phyloP scores from a whole-genome alignment of 106 monocot genomes.

The Alisma plantagoaquatica region DNA sequence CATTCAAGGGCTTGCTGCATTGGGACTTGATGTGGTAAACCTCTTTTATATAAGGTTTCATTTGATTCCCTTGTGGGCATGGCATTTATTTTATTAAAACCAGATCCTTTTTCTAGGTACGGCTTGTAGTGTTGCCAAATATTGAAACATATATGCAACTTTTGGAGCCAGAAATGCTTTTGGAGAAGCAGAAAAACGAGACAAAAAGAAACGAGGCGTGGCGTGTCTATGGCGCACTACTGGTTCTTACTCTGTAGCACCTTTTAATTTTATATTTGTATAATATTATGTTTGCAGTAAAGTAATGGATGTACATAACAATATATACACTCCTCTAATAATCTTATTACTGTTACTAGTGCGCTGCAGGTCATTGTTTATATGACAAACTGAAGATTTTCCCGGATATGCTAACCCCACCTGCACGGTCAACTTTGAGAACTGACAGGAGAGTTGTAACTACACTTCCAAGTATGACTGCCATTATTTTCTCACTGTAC shows the following conservation, averaged over 20 bases:
- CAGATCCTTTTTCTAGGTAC: constrained; percentile 36
- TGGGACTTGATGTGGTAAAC: constrained; percentile 81
- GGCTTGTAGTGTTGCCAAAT: constrained; percentile 86
- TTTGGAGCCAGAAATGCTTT: constrained; percentile 85
- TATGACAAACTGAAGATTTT: constrained; percentile 66
- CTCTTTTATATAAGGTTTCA: neutral
- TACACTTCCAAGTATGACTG: constrained; percentile 52
- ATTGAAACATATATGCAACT: constrained; percentile 88
- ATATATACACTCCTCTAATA: no score
- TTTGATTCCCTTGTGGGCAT: neutral
- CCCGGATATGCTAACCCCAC: constrained; percentile 47
- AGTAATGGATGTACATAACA: neutral
- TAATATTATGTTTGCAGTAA: neutral
- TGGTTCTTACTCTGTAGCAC: no score
- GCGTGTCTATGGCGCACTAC: constrained; percentile 92
- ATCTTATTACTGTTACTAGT: constrained; percentile 54
- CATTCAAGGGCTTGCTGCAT: constrained; percentile 79
- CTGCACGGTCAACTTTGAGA: constrained; percentile 30
- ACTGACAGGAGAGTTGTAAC: constrained; percentile 38
- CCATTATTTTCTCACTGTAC: neutral
- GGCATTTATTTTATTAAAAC: neutral
- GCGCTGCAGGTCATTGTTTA: constrained; percentile 89
- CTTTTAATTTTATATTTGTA: constrained; percentile 6
- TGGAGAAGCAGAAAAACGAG: constrained; percentile 97
- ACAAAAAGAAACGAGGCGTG: constrained; percentile 95